These are phyloP conservation scores for Suhomyces tanzawaensis DNA, from an alignment of 805 yeast genomes.

Conservation along the genomic window DNA sequence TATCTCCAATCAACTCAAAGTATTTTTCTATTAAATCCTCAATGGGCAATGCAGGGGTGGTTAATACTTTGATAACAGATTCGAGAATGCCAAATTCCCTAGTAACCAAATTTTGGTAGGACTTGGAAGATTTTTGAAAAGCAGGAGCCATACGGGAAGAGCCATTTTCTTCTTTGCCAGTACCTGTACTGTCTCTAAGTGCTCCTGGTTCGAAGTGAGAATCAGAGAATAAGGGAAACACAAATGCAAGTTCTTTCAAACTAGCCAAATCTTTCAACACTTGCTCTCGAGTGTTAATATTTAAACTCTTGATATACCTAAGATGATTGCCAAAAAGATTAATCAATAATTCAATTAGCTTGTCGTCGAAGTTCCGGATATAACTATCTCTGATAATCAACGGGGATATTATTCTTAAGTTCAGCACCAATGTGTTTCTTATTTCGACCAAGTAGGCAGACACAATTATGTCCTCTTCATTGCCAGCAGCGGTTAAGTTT, in stretches of 20 bases:
- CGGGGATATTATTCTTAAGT: constrained; percentile 49
- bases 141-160: not conserved
- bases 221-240: constrained; percentile 42
- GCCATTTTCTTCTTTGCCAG: not conserved
- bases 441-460: constrained; percentile 68
- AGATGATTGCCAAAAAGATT: constrained; percentile 57
- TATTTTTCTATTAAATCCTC: constrained; percentile 64
- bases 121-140: constrained; percentile 20
- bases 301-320: constrained; percentile 61
- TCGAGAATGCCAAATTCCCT: constrained; percentile 48
- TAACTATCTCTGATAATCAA: constrained; percentile 68
- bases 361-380: constrained; percentile 70
- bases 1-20: constrained; percentile 64
- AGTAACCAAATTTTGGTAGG: constrained; percentile 44
- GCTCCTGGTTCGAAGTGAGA: constrained; percentile 29
- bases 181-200: constrained; percentile 12
- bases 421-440: constrained; percentile 43
- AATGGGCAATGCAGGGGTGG: constrained; percentile 61
- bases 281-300: constrained; percentile 63
- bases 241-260: constrained; percentile 53
- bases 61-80: constrained; percentile 62
- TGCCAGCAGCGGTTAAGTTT: constrained; percentile 14
- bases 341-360: constrained; percentile 63
- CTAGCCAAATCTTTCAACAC: constrained; percentile 68
- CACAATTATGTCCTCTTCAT: constrained; percentile 62